These are phyloP conservation scores for Talaromyces ruber DNA, from an alignment of 495 filamentous ascomycete species.

Conservation along the genomic window DNA sequence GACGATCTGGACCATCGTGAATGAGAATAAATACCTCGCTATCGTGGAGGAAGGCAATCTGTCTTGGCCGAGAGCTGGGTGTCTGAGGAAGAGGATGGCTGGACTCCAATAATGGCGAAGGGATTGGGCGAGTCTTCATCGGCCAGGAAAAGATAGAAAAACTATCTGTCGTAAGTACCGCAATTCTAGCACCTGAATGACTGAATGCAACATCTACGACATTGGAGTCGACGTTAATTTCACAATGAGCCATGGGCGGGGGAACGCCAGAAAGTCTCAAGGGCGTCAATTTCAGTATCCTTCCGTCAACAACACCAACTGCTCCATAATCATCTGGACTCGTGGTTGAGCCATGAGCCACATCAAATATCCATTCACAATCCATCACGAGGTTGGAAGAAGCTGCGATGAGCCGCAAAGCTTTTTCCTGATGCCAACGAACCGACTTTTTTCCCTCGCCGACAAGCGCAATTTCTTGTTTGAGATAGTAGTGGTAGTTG, in stretches of 20 bases:
- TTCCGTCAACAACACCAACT: conserved; percentile 83
- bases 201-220: conserved; percentile 69
- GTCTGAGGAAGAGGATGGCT: conserved; percentile 35
- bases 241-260: conserved; percentile 83
- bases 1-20: conserved; percentile 20
- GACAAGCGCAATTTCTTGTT: conserved; percentile 66
- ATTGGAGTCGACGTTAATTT: conserved; percentile 54
- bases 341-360: conserved; percentile 56
- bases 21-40: conserved; percentile 36
- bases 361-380: conserved; percentile 60
- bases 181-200: conserved; percentile 56
- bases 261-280: conserved; percentile 77
- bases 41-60: conserved; percentile 36
- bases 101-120: conserved; percentile 34
- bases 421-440: conserved; percentile 79
- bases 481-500: conserved; percentile 98
- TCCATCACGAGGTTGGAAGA: conserved; percentile 41
- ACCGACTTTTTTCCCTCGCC: conserved; percentile 23
- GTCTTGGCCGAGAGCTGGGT: conserved; percentile 24
- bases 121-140: conserved; percentile 38
- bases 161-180: conserved; percentile 54
- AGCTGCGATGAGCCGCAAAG: conserved; percentile 53
- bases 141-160: conserved; percentile 61
- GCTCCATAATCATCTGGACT: conserved; percentile 73
- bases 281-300: conserved; percentile 74